Evolutionary conservation across 2,329 filamentous ascomycete genomes (phyloP).

Genomic region (Colletotrichum sp.): DNA sequence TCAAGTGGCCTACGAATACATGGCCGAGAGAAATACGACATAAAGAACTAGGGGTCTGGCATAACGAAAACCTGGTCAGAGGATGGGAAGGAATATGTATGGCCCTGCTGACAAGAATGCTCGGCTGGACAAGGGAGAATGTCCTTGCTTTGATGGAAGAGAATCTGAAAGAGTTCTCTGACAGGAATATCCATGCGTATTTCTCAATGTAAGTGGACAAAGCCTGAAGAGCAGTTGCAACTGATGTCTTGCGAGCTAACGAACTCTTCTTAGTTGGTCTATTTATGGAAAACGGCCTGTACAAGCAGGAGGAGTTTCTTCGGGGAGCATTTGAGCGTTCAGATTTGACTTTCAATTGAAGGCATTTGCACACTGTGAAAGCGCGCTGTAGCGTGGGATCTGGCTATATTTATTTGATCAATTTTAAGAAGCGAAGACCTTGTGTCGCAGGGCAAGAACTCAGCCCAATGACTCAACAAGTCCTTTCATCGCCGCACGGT

Average conservation of each 20-base stretch:
- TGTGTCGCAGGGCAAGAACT: neutral
- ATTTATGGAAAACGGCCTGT: neutral
- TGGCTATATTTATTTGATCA: neutral
- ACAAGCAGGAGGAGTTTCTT: neutral
- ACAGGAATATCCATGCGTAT: conserved; percentile 26
- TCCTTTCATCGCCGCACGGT: neutral
- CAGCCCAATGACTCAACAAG: neutral
- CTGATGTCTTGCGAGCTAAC: neutral
- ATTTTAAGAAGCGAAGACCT: neutral
- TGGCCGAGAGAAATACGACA: conserved; percentile 57
- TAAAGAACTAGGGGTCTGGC: conserved; percentile 51
- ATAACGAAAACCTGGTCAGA: conserved; percentile 20
- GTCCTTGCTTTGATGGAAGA: conserved; percentile 25
- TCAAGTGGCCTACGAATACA: conserved; percentile 53
- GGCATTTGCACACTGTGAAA: neutral
- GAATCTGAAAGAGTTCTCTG: conserved; percentile 27
- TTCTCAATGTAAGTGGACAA: neutral
- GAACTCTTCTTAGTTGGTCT: neutral
- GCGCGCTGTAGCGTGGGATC: neutral
- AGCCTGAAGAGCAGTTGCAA: neutral
- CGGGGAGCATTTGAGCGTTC: neutral
- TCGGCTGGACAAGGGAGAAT: conserved; percentile 27
- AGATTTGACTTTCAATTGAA: neutral
- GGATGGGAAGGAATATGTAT: conserved; percentile 29
- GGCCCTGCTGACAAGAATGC: conserved; percentile 28